Evolutionary conservation across 108 stramenopile genomes (phyloP).

Genomic region (Nitzschia sp.): DNA sequence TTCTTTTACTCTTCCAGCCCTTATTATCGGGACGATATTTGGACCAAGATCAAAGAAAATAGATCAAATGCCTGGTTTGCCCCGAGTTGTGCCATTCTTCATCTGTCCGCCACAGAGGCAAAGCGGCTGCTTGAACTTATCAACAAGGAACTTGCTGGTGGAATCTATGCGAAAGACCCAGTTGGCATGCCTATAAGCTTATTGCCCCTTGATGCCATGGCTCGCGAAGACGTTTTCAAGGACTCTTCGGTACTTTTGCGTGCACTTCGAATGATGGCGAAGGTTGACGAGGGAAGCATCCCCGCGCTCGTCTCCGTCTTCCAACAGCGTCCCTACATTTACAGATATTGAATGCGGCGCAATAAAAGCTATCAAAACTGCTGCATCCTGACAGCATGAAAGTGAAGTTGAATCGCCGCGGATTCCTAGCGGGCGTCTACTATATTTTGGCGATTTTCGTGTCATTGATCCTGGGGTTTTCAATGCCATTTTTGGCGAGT

Average conservation of each 20-base stretch:
- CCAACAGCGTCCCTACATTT: slow-evolving; percentile 13
- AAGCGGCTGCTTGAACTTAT: neutral
- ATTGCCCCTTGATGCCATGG: neutral
- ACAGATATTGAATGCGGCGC: slow-evolving; percentile 5
- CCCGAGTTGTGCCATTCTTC: neutral
- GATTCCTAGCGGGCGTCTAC: too few species aligned
- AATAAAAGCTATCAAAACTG: too few species aligned
- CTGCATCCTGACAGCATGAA: too few species aligned
- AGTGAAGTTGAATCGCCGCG: too few species aligned
- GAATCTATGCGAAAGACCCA: slow-evolving; percentile 1
- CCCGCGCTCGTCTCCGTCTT: slow-evolving; percentile 10
- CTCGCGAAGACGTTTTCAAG: neutral
- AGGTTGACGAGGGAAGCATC: neutral
- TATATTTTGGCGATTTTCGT: too few species aligned
- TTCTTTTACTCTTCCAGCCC: neutral
- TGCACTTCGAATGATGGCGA: neutral
- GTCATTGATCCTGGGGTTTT: too few species aligned
- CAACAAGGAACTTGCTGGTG: neutral
- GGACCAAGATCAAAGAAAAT: neutral
- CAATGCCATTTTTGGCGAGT: too few species aligned
- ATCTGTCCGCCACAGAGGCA: neutral
- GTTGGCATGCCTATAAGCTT: slow-evolving; percentile 17
- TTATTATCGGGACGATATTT: neutral
- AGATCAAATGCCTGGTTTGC: neutral
- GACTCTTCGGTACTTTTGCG: neutral